Base-by-base conservation (phyloP, 2,329 filamentous ascomycete species). In the Paracamarosporium sp. region DNA sequence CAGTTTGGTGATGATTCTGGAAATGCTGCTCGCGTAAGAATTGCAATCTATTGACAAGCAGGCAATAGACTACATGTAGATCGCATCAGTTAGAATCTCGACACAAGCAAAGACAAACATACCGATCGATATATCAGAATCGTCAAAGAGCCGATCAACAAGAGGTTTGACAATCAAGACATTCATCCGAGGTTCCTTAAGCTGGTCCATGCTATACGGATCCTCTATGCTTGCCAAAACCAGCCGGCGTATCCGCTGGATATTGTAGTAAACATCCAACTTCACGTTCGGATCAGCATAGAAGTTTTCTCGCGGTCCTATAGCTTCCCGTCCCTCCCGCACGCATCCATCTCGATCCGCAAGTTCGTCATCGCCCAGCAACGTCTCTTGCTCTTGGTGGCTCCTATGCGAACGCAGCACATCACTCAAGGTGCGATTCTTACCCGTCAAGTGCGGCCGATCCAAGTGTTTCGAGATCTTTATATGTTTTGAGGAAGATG, bases 131-230 rank as follows among this genome's bases (percentile, higher is more conserved):
- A 93, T 88, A 78, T 95, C 92, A 57, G 91, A 85, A 57, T 88
- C 83, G 67, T 91, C 88, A 72, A 92, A 95, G 8, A 94, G 84
- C 72, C 91, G 90, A 72, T 95, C 90, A n/a, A 95, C 90, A 25
- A 95, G 79, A 1, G 92, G 92, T 56, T 92, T 86, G 20, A 95
- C 88, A 43, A 95, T 88, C 1, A 89, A 84, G 50, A 91, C 85
- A 72, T 95, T 95, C 82, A 95, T 92, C 57, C 91, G 86, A 54
- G 92, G 88, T 73, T 92, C 90, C 68, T 89, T 86, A 61, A 96
- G 80, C 79, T 95, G 91, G 65, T 93, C 90, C 55, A 90, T 80
- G 55, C 87, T 91, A 70, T 88, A 88, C 24, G 85, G 85, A 72
- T 88, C 85, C 73, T 88, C 85, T 53, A 83, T 82, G 52, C 78